Conservation (phyloP, 1,284 basidiomycete genomes). For the Sporisorium scitamineum region DNA sequence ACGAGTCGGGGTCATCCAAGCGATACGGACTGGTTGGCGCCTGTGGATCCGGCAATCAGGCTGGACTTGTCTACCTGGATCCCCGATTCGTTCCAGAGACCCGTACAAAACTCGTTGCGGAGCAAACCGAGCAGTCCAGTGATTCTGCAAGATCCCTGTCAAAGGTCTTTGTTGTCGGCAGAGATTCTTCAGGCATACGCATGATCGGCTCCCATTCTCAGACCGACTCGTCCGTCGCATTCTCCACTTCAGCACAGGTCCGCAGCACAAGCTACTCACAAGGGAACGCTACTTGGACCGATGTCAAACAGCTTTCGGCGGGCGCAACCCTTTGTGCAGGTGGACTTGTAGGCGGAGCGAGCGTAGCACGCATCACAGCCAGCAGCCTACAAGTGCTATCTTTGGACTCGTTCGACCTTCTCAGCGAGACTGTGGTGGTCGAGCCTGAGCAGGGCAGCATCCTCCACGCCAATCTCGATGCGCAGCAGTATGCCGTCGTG, state of each 20-base stretch:
- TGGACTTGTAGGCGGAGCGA: constrained; percentile 10
- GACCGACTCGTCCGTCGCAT: constrained; percentile 12
- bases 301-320: background rate
- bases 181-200: background rate
- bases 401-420: constrained; percentile 10
- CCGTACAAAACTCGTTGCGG: constrained; percentile 8
- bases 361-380: constrained; percentile 24
- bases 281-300: constrained; percentile 8
- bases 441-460: constrained; percentile 6
- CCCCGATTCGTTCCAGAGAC: constrained; percentile 26
- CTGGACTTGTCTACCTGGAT: constrained; percentile 41
- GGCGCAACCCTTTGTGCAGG: constrained; percentile 27
- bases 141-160: too few species aligned
- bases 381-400: constrained; percentile 29
- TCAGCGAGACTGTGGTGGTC: constrained; percentile 17
- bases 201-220: constrained; percentile 19
- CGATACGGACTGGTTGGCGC: constrained; percentile 32
- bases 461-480: constrained; percentile 30
- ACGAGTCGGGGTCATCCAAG: constrained; percentile 20
- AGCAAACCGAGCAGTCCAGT: background rate
- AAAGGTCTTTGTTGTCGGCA: constrained; percentile 27
- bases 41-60: constrained; percentile 42
- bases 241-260: constrained; percentile 6
- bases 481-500: constrained; percentile 28
- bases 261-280: background rate